Evolutionary conservation across 208 protist species (phyloP), one percentile per base, ranked within the genome.

Genomic region (Trypanosoma boissoni): DNA sequence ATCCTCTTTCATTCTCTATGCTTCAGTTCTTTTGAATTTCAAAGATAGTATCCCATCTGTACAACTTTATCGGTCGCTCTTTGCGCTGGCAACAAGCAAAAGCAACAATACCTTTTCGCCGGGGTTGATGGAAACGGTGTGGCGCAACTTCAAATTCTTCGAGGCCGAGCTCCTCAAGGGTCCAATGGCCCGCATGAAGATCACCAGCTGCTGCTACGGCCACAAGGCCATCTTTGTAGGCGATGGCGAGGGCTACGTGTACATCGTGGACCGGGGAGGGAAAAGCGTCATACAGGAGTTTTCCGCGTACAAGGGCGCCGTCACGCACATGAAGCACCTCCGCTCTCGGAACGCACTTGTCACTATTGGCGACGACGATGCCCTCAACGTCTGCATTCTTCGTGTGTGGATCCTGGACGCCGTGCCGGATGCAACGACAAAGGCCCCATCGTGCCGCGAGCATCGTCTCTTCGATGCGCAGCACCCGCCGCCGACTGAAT

Each of bases 221-320:
- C 65, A 83, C n/a, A 80, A 87, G 45, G 58, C 76, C 16, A 50
- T 97, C 24, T 83, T 96, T 37, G 76, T 95, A 39, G 93, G 91
- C 27, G 88, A 88, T 74, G 53, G 59, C 52, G 74, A 91, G 18
- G 92, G 93, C 6, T 76, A 75, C 12, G 72, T 97, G 3, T 72
- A 76, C 48, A 64, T 93, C 9, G 62, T 92, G 16, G 86, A 97
- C 60, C 72, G 85, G 43, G 58, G 68, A 37, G 75, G 84, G 32
- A 53, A 55, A 14, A 18, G 21, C 21, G 42, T 20, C 58, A 12
- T 45, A 18, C 44, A 37, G 39, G 72, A 64, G 32, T 97, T 97
- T 58, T 73, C 83, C 59, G 90, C 83, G 5, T 98, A 93, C 67
- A 68, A 81, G 7, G 64, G 78, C 1, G 43, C 68, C 7, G 85